Conservation (phyloP, 495 filamentous ascomycete species). For the Hypoxylon lienhwacheense region DNA sequence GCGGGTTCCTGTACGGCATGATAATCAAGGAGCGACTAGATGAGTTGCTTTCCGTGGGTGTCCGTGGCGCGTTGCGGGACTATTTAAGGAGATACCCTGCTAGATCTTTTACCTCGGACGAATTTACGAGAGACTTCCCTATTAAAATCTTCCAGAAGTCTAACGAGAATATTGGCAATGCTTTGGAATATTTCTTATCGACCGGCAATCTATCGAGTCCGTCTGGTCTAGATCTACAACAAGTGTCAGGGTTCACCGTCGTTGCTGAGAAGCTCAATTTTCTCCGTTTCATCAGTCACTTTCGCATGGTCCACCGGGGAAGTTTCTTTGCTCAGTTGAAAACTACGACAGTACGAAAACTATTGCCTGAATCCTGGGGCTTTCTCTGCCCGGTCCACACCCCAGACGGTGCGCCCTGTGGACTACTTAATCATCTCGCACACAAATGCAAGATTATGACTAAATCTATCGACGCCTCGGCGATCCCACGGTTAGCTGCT, state of each 20-base stretch:
- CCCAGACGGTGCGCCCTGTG: conserved; percentile 92
- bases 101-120: conserved; percentile 65
- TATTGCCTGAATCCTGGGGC: conserved; percentile 95
- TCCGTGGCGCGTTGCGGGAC: conserved; percentile 64
- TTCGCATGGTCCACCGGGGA: conserved; percentile 98
- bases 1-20: conserved; percentile 91
- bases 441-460: conserved; percentile 94
- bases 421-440: conserved; percentile 90
- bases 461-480: conserved; percentile 65
- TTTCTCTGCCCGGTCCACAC: conserved; percentile 98
- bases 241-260: conserved; percentile 90
- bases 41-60: conserved; percentile 71
- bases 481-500: conserved; percentile 68
- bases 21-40: conserved; percentile 93
- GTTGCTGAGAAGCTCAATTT: conserved; percentile 99
- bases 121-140: conserved; percentile 78
- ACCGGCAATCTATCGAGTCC: conserved; percentile 92
- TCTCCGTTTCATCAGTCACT: conserved; percentile 97
- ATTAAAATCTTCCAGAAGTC: conserved; percentile 72
- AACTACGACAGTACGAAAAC: conserved; percentile 92
- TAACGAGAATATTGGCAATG: conserved; percentile 84
- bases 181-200: conserved; percentile 91
- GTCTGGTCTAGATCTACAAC: conserved; percentile 90
- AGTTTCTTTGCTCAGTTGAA: conserved; percentile 98
- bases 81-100: conserved; percentile 68